Evolutionary conservation across 2,329 filamentous ascomycete genomes (phyloP).

Genomic region (Colletotrichum godetiae): DNA sequence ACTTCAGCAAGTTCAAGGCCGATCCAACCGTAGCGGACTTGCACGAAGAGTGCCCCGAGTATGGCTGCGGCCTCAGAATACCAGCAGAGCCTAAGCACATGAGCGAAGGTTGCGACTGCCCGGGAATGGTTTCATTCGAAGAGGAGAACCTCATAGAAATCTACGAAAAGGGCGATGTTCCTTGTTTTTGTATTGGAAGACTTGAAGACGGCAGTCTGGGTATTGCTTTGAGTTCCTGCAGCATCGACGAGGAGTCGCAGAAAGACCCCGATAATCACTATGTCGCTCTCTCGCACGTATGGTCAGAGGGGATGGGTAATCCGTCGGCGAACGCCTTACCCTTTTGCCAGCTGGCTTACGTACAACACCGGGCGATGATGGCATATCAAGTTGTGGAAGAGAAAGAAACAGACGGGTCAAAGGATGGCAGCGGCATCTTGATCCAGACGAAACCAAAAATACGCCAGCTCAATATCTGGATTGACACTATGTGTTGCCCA

Average conservation of each 20-base stretch:
- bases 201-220: slow-evolving; percentile 8
- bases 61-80: slow-evolving; percentile 4
- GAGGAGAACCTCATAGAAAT: slow-evolving; percentile 13
- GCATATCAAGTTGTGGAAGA: slow-evolving; percentile 10
- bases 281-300: slow-evolving; percentile 20
- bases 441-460: not conserved
- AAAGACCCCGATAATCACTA: slow-evolving; percentile 13
- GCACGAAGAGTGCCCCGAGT: not conserved
- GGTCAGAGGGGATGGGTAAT: slow-evolving; percentile 19
- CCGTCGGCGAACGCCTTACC: slow-evolving; percentile 6
- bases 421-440: not conserved
- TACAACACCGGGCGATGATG: not conserved
- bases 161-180: slow-evolving; percentile 8
- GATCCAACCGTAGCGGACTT: not conserved
- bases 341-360: slow-evolving; percentile 14
- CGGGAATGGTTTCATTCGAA: slow-evolving; percentile 11
- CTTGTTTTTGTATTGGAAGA: slow-evolving; percentile 18
- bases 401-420: not conserved
- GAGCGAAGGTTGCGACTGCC: not conserved
- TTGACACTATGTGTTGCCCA: slow-evolving; percentile 17
- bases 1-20: slow-evolving; percentile 11
- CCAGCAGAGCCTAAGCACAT: slow-evolving; percentile 11
- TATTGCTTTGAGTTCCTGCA: not conserved
- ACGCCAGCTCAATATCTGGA: not conserved
- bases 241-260: slow-evolving; percentile 9